Evolutionary conservation across 129 eudicot genomes (phyloP).

Genomic region (Silybum marianum): DNA sequence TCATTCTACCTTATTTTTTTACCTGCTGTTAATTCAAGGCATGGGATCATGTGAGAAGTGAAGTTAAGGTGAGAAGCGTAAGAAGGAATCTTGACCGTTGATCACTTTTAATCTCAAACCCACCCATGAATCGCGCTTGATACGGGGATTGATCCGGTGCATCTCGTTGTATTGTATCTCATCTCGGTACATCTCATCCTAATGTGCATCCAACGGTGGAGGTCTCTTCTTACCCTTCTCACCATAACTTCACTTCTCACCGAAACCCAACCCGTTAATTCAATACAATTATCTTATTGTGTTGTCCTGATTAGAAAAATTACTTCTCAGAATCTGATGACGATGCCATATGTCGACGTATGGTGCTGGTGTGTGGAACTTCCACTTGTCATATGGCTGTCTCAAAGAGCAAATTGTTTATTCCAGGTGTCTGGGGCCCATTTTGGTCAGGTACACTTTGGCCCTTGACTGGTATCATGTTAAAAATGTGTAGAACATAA

Average conservation of each 20-base stretch:
- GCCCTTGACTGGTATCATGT: not conserved
- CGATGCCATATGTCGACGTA: constrained; percentile 76
- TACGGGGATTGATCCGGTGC: too few species aligned
- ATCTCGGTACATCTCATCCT: too few species aligned
- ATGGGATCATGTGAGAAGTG: too few species aligned
- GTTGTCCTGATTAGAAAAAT: constrained; percentile 11
- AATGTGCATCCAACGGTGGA: too few species aligned
- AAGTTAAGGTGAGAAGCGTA: too few species aligned
- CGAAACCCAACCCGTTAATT: too few species aligned
- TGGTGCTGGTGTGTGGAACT: constrained; percentile 99
- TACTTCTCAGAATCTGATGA: constrained; percentile 54
- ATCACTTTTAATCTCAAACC: too few species aligned
- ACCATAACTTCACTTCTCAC: too few species aligned
- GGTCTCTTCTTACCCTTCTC: too few species aligned
- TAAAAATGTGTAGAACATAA: not conserved
- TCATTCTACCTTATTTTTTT: not conserved
- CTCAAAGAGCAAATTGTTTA: constrained; percentile 75
- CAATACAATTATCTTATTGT: constrained; percentile 3
- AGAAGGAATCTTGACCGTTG: too few species aligned
- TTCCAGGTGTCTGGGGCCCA: constrained; percentile 99
- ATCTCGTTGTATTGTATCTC: too few species aligned
- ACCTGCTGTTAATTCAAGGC: not conserved
- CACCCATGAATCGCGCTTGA: too few species aligned
- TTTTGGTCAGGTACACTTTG: constrained; percentile 83
- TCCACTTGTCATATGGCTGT: constrained; percentile 98